phyloP scores from a whole-genome alignment of 768 basidiomycete genomes.

The Hericium coralloides region DNA sequence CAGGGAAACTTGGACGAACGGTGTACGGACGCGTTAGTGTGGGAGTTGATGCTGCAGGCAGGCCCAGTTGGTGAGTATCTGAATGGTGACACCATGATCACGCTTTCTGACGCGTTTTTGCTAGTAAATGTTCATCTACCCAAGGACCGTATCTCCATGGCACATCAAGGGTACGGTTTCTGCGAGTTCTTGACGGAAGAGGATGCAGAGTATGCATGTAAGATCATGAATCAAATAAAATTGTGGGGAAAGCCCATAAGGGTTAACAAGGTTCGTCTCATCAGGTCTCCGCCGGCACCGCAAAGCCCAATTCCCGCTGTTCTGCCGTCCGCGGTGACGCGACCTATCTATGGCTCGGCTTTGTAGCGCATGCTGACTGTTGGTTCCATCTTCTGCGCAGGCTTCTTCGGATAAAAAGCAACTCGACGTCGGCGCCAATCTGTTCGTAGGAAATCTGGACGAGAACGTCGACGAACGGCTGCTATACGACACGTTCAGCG shows the following conservation, averaged over 20 bases:
- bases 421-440: slow-evolving; percentile 93
- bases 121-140: slow-evolving; percentile 95
- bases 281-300: neutral
- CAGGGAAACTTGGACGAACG: slow-evolving; percentile 97
- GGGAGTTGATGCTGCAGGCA: slow-evolving; percentile 99
- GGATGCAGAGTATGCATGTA: slow-evolving; percentile 99
- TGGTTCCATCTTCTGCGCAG: slow-evolving; percentile 28
- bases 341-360: neutral
- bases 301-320: neutral
- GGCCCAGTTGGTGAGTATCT: slow-evolving; percentile 81
- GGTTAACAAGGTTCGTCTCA: slow-evolving; percentile 83
- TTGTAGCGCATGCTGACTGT: neutral
- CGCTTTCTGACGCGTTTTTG: too few species aligned
- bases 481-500: slow-evolving; percentile 91
- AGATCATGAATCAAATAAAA: slow-evolving; percentile 99
- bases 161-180: slow-evolving; percentile 98
- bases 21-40: slow-evolving; percentile 86
- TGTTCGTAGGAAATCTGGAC: slow-evolving; percentile 94
- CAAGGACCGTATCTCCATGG: slow-evolving; percentile 97
- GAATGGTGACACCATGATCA: neutral
- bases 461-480: slow-evolving; percentile 91
- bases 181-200: slow-evolving; percentile 99
- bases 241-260: slow-evolving; percentile 97
- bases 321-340: neutral
- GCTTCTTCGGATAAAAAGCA: slow-evolving; percentile 98